Conservation (phyloP, 345 rosid species). For the Pugionium cornutum region DNA sequence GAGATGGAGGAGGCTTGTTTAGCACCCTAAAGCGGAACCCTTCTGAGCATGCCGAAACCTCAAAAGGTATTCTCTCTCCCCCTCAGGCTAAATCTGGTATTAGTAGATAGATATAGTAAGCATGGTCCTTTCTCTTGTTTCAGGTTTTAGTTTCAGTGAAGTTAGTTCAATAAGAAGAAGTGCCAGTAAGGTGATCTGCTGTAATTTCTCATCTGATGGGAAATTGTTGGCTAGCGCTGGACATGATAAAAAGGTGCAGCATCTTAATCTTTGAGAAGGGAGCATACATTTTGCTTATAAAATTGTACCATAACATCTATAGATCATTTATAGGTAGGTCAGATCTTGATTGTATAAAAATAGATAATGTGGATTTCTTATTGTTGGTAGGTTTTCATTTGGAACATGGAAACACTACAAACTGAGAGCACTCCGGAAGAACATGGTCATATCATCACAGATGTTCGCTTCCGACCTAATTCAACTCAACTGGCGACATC, state of each 20-base stretch:
- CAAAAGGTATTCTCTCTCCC: slow-evolving; percentile 56
- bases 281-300: slow-evolving; percentile 18
- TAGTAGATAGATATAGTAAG: slow-evolving; percentile 25
- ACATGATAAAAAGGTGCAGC: slow-evolving; percentile 92
- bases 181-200: slow-evolving; percentile 83
- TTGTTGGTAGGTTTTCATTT: slow-evolving; percentile 75
- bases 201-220: slow-evolving; percentile 95
- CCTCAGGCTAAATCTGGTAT: slow-evolving; percentile 16
- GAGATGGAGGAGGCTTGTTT: slow-evolving; percentile 91
- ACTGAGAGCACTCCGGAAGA: slow-evolving; percentile 71
- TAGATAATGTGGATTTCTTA: slow-evolving; percentile 44
- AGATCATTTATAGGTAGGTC: slow-evolving; percentile 21
- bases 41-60: slow-evolving; percentile 79
- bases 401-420: slow-evolving; percentile 84
- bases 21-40: slow-evolving; percentile 68
- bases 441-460: slow-evolving; percentile 73
- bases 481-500: slow-evolving; percentile 90
- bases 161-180: slow-evolving; percentile 84
- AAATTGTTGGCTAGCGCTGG: slow-evolving; percentile 95
- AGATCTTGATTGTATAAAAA: slow-evolving; percentile 20
- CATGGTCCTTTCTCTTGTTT: slow-evolving; percentile 35
- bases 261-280: slow-evolving; percentile 23
- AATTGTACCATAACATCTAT: slow-evolving; percentile 17
- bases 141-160: slow-evolving; percentile 80
- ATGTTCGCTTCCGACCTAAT: slow-evolving; percentile 89